phyloP scores from a whole-genome alignment of 2,329 filamentous ascomycete genomes.

The Simplicillium sp. region DNA sequence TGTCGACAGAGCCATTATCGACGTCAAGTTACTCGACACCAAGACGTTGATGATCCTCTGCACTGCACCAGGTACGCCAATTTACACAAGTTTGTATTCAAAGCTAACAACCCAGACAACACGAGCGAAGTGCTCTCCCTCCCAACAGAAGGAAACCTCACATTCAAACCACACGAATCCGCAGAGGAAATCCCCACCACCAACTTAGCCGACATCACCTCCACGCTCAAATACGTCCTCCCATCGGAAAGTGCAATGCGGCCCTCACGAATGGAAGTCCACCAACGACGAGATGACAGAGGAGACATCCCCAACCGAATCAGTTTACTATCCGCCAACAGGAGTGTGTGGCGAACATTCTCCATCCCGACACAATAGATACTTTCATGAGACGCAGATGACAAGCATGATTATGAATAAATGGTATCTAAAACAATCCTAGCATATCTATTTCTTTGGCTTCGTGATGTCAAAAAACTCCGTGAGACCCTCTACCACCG shows the following conservation, averaged over 20 bases:
- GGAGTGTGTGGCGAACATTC: slow-evolving; percentile 37
- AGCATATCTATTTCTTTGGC: slow-evolving; percentile 22
- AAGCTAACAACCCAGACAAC: neutral
- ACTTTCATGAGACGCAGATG: no score
- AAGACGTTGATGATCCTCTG: slow-evolving; percentile 50
- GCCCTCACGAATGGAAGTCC: slow-evolving; percentile 43
- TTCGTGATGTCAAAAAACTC: slow-evolving; percentile 72
- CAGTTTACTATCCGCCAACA: slow-evolving; percentile 39
- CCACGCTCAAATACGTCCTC: slow-evolving; percentile 11
- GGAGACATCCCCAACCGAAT: slow-evolving; percentile 39
- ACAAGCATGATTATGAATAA: no score
- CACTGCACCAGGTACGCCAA: slow-evolving; percentile 25
- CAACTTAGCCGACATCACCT: no score
- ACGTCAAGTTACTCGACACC: slow-evolving; percentile 61
- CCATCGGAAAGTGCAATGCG: slow-evolving; percentile 16
- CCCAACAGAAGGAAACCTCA: no score
- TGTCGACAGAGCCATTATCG: slow-evolving; percentile 38
- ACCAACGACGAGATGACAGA: slow-evolving; percentile 29
- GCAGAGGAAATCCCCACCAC: no score
- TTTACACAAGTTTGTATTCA: no score
- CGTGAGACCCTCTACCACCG: slow-evolving; percentile 67
- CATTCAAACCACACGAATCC: no score
- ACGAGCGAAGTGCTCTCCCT: no score
- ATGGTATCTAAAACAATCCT: slow-evolving; percentile 1
- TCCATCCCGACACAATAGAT: slow-evolving; percentile 17